Evolutionary conservation across 1,139 yeast species (phyloP), one percentile per base, ranked within the genome.

Genomic region (Geotrichum histeridarum): DNA sequence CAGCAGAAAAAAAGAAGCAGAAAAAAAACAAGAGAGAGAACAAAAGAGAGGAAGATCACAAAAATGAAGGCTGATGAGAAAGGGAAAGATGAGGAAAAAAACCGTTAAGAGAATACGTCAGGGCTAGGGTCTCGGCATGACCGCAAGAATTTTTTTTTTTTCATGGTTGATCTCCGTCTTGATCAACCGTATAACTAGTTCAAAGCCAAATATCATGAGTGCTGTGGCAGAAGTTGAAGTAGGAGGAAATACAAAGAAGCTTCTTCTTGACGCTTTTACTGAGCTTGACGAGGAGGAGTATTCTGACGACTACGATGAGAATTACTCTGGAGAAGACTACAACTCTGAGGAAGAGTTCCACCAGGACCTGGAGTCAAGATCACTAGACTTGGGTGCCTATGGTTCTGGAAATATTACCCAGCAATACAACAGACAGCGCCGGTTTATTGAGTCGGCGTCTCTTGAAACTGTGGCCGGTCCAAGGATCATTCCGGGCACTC

Each of bases 401-500:
- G 54, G 55, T 5, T 53, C 58, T 5, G 63, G 61, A 15, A 57
- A 62, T 44, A 56, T 62, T 27, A 60, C 65, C 36, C 61, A 63
- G 52, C 59, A 57, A 27, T 63, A 62, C 53, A 63, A 63, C 53
- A 55, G 64, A 27, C 59, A 62, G 48, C 53, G 53, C 42, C 51
- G 48, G 50, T 41, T 58, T 32, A 42, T 45, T 3, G 60, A 57
- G 32, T 38, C 52, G 4, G 45, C 42, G 9, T 17, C 51, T 11
- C 27, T 17, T 17, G 42, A 17, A 3, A 7, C 12, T 5, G 36
- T 14, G 5, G 15, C n/a, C 36, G 12, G 31, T 4, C n/a, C 30
- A 18, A 31, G 36, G 22, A 22, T 32, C 22, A 32, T 43, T n/a
- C 47, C 47, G 12, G 47, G 47, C 2, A 37, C 47, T 11, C 38